Conservation (phyloP, 768 basidiomycete genomes). For the Lyophyllum decastes region DNA sequence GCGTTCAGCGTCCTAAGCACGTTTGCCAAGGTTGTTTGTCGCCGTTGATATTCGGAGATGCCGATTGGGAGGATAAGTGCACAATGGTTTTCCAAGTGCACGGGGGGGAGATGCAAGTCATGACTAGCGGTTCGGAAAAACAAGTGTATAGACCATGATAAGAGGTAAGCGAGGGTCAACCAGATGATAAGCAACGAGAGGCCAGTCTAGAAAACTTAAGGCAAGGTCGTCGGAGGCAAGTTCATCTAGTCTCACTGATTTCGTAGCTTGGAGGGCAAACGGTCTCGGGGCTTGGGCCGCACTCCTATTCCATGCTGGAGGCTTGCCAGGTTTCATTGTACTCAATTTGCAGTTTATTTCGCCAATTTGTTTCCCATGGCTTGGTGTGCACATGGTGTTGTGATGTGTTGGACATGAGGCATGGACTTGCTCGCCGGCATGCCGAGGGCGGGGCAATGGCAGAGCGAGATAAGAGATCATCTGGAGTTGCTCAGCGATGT, state of each 20-base stretch:
- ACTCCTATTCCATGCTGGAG: no score
- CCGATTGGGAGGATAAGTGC: constrained; percentile 48
- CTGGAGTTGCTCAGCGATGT: no score
- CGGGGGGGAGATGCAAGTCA: not conserved
- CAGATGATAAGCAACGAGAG: not conserved
- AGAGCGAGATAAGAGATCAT: no score
- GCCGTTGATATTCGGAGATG: constrained; percentile 43
- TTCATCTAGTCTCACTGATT: not conserved
- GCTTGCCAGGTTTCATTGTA: no score
- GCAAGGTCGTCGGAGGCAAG: not conserved
- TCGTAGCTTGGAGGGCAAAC: not conserved
- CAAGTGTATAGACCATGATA: not conserved
- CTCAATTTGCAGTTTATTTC: no score
- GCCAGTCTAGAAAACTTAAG: not conserved
- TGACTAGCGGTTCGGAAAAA: not conserved
- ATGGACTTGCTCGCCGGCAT: no score
- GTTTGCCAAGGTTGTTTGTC: constrained; percentile 57
- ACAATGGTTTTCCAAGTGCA: constrained; percentile 39
- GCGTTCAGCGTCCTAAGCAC: constrained; percentile 51
- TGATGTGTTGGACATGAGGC: no score
- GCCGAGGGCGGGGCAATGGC: no score
- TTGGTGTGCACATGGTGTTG: no score
- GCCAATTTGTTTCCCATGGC: no score
- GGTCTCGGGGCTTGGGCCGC: no score
- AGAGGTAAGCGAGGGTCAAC: not conserved